Conservation (phyloP, 2,329 filamentous ascomycete species). For the Fusarium devonianum region DNA sequence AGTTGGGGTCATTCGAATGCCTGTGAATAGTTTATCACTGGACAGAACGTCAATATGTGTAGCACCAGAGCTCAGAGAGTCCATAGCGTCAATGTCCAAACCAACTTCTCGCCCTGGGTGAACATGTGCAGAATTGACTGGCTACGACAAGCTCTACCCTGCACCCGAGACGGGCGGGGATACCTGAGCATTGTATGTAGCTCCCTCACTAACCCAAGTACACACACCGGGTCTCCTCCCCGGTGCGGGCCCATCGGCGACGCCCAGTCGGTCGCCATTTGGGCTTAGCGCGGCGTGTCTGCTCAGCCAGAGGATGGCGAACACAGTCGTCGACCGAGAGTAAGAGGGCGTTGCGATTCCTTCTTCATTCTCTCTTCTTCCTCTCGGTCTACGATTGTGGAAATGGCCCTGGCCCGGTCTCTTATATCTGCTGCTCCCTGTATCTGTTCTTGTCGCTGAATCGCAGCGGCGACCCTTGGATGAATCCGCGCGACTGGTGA, state of each 20-base stretch:
- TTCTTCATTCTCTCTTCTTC: background rate
- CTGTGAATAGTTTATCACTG: too few species aligned
- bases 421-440: slow-evolving; percentile 21
- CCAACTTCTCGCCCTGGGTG: background rate
- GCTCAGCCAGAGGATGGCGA: slow-evolving; percentile 5
- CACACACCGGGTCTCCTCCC: background rate
- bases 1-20: too few species aligned
- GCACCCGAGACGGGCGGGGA: background rate
- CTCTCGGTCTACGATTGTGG: slow-evolving; percentile 2
- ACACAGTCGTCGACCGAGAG: slow-evolving; percentile 39
- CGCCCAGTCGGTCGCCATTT: slow-evolving; percentile 38
- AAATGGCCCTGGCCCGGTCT: slow-evolving; percentile 1
- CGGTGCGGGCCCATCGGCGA: background rate
- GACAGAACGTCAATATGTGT: too few species aligned
- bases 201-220: slow-evolving; percentile 4
- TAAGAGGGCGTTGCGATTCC: slow-evolving; percentile 15
- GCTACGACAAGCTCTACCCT: slow-evolving; percentile 25
- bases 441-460: slow-evolving; percentile 3
- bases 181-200: background rate
- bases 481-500: background rate
- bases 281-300: slow-evolving; percentile 33
- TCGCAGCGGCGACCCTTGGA: background rate
- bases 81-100: slow-evolving; percentile 15
- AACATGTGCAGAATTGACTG: slow-evolving; percentile 40
- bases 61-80: slow-evolving; percentile 22